Evolutionary conservation across 2,329 filamentous ascomycete genomes (phyloP).

Genomic region (Paraconiothyrium sp.): DNA sequence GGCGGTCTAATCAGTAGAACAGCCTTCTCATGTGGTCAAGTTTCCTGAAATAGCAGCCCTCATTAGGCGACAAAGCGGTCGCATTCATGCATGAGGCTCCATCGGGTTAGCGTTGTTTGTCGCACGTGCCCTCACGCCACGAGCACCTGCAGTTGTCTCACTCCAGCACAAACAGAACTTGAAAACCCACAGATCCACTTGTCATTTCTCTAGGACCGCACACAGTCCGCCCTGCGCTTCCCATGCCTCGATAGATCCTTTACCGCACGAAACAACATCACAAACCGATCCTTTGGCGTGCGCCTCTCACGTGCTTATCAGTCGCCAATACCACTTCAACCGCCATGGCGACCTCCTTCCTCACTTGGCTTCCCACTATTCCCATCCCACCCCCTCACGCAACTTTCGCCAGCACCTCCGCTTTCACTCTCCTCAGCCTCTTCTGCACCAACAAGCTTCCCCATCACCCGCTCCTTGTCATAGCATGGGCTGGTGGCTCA

Average conservation of each 20-base stretch:
- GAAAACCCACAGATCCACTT: too few relatives aligned
- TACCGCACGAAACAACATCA: background rate
- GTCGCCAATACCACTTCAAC: too few relatives aligned
- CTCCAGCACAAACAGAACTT: background rate
- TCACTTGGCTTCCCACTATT: background rate
- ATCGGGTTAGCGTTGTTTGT: background rate
- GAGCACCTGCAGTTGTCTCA: background rate
- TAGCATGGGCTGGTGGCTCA: constrained; percentile 2
- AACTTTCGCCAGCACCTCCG: background rate
- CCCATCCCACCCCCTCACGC: background rate
- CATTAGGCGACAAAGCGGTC: background rate
- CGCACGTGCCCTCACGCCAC: background rate
- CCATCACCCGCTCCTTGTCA: background rate
- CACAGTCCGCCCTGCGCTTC: too few relatives aligned
- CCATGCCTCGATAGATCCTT: background rate
- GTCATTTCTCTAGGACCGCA: too few relatives aligned
- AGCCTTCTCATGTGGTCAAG: too few relatives aligned
- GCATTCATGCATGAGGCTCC: background rate
- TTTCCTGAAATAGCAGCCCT: too few relatives aligned
- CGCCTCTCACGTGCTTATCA: background rate
- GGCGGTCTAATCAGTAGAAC: too few relatives aligned
- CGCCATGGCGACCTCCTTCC: background rate
- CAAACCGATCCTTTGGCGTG: too few relatives aligned
- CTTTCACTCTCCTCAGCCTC: constrained; percentile 3
- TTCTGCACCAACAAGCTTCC: background rate